Base-by-base conservation (phyloP, 768 basidiomycete species). In the Naganishia randhawae region DNA sequence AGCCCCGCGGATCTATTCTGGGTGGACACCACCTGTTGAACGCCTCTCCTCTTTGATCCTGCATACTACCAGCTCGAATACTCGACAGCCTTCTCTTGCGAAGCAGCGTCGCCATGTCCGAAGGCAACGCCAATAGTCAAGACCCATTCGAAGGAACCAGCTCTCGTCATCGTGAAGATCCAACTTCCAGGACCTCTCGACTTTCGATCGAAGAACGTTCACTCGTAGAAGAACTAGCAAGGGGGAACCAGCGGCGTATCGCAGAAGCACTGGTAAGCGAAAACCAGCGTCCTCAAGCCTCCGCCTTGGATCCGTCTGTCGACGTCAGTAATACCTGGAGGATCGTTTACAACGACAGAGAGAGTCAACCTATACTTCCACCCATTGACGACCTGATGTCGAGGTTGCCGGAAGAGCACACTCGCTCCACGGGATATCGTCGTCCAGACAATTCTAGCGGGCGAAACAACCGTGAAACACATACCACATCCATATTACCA, bases 381-480 rank as follows among this genome's bases (percentile, higher is more conserved):
- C 57, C 57, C 4, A 61, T 61, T 25, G 57, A 61, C 22, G 39
- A 61, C 37, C 57, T 61, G 33, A 29, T 61, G 39, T 39, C 57
- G 57, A 25, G 51, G 51, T 4, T 31, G 27, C 27, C 7, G 14
- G 57, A 39, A 25, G 57, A 25, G 27, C 57, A 25, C 7, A 29
- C 19, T 9, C 29, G 37, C 25, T 25, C 37, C 3, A 29, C 37
- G 2, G 37, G 57, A 37, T 61, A 61, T 22, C 57, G 57, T 14
- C 57, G 57, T 39, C 37, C 57, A 25, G 37, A 61, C 57, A 3
- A 37, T 11, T 33, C 32, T 14, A 55, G 32, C n/a, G 8, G 2
- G 11, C 31, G 31, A 41, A 39, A 37, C 19, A 39, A 39, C 27
- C 57, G 57, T 35, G 32, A 25, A 22, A 41, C 27, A n/a, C 57